These are phyloP conservation scores for Euclidium syriacum DNA, from an alignment of 345 rosid genomes.

Conservation along the genomic window DNA sequence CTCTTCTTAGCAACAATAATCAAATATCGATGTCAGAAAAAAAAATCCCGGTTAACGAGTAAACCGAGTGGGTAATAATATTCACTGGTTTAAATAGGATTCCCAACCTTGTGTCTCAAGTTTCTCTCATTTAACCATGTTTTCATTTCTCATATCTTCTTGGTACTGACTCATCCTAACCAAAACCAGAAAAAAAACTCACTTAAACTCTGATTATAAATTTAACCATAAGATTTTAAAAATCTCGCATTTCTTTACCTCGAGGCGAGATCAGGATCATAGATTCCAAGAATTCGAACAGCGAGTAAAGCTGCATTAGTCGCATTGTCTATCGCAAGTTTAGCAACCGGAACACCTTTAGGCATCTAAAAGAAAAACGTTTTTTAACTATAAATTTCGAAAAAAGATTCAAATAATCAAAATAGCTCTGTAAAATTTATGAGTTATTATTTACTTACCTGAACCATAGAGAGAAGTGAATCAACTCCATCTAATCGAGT, in stretches of 20 bases:
- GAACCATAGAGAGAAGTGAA: conserved; percentile 90
- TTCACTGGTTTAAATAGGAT: conserved; percentile 52
- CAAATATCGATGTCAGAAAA: background rate
- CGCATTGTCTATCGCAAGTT: conserved; percentile 85
- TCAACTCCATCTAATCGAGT: conserved; percentile 84
- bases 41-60: background rate
- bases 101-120: conserved; percentile 69
- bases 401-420: no score
- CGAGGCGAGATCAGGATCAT: conserved; percentile 60
- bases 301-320: conserved; percentile 86
- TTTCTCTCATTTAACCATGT: conserved; percentile 65
- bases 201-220: background rate
- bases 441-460: conserved; percentile 41
- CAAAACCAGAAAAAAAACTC: background rate
- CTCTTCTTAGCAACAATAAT: conserved; percentile 12
- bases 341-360: conserved; percentile 92
- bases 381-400: no score
- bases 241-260: no score
- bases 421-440: background rate
- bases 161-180: conserved; percentile 87
- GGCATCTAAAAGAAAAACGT: no score
- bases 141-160: conserved; percentile 72
- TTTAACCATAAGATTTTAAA: background rate
- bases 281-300: conserved; percentile 65
- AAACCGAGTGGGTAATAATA: background rate